phyloP scores from a whole-genome alignment of 352 stramenopile genomes.

The Blastocystis sp. region DNA sequence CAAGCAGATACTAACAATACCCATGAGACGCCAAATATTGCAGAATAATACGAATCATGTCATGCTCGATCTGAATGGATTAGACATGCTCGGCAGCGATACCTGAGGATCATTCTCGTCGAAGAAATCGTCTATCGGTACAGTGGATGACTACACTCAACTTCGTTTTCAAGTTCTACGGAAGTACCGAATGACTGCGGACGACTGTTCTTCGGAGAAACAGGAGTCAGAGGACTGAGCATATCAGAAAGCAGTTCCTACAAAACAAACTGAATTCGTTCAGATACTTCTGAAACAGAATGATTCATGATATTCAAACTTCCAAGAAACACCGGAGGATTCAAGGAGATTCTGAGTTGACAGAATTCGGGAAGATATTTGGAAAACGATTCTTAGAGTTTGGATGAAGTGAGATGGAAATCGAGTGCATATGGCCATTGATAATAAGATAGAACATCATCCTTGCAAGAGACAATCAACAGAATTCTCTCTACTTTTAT shows the following conservation, averaged over 20 bases:
- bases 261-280: not conserved
- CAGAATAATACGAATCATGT: constrained; percentile 42
- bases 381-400: not conserved
- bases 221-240: not conserved
- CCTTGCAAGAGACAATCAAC: not conserved
- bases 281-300: not conserved
- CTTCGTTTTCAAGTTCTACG: not conserved
- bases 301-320: not conserved
- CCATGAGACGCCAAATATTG: constrained; percentile 21
- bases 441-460: not conserved
- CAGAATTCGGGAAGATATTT: not conserved
- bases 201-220: not conserved
- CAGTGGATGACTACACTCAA: not conserved
- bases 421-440: not conserved
- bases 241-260: not conserved
- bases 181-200: not conserved
- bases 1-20: not conserved
- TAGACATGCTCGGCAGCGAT: not conserved
- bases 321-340: not conserved
- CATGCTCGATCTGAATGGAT: not conserved
- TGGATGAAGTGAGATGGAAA: not conserved
- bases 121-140: not conserved
- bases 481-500: not conserved
- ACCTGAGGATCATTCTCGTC: constrained; percentile 49
- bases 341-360: not conserved